Conservation (phyloP, 225 moss, liverwort and hornwort species). For the Asterella californica region DNA sequence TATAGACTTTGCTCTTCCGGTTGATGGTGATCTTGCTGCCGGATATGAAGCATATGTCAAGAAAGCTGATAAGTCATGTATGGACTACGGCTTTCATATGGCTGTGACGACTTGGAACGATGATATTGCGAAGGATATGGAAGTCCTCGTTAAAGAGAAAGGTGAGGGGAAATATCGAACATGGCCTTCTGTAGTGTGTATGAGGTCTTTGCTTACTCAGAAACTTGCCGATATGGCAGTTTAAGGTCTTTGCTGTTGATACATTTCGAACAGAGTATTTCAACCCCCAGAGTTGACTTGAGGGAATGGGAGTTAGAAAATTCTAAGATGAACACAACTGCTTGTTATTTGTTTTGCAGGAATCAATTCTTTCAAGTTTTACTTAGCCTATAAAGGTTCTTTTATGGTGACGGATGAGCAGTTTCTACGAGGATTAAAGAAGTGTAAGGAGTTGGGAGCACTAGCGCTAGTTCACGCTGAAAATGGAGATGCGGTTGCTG, state of each 20-base stretch:
- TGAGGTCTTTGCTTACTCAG: background rate
- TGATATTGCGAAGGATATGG: constrained; percentile 78
- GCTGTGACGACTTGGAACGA: constrained; percentile 89
- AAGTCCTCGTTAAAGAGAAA: constrained; percentile 73
- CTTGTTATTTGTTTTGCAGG: constrained; percentile 41
- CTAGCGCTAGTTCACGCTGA: constrained; percentile 96
- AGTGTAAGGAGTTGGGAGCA: constrained; percentile 92
- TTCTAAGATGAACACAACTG: background rate
- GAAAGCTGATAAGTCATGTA: constrained; percentile 91
- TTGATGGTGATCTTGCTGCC: constrained; percentile 60
- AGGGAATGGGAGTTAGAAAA: background rate
- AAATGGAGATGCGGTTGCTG: constrained; percentile 93
- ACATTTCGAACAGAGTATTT: background rate
- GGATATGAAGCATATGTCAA: constrained; percentile 60
- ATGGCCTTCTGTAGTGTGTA: background rate
- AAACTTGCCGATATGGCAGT: background rate
- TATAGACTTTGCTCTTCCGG: constrained; percentile 84
- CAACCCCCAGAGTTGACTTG: background rate
- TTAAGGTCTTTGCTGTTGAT: background rate
- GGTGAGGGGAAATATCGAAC: constrained; percentile 33
- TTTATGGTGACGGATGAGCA: constrained; percentile 91
- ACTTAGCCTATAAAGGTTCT: constrained; percentile 90
- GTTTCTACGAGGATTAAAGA: constrained; percentile 81
- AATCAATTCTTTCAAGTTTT: constrained; percentile 97
- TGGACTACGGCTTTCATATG: constrained; percentile 98